Evolutionary conservation across 2,329 filamentous ascomycete species (phyloP).

Genomic region (Boeremia exigua): DNA sequence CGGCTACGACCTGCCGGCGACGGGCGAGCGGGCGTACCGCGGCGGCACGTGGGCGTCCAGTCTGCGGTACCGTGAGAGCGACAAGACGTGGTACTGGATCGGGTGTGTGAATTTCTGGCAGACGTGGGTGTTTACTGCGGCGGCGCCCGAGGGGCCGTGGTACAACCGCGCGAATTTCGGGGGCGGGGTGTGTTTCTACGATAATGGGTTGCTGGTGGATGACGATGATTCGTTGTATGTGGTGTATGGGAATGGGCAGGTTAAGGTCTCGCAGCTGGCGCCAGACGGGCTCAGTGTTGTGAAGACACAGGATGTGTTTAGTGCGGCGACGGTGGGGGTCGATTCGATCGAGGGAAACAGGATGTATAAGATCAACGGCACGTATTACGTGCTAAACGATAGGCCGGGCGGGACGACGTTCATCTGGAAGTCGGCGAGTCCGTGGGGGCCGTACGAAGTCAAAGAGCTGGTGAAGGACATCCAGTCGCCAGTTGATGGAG

Average conservation of each 20-base stretch:
- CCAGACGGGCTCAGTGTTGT: slow-evolving; percentile 52
- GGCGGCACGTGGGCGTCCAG: slow-evolving; percentile 60
- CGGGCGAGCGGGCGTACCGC: slow-evolving; percentile 53
- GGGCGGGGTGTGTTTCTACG: slow-evolving; percentile 57
- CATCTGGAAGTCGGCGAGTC: slow-evolving; percentile 55
- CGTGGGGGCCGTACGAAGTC: slow-evolving; percentile 58
- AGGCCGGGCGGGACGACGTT: slow-evolving; percentile 51
- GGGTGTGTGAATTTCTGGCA: slow-evolving; percentile 61
- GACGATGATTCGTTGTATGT: slow-evolving; percentile 64
- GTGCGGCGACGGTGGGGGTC: slow-evolving; percentile 14
- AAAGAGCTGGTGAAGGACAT: slow-evolving; percentile 52
- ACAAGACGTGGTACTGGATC: slow-evolving; percentile 60
- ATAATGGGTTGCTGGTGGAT: slow-evolving; percentile 61
- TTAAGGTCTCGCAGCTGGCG: slow-evolving; percentile 56
- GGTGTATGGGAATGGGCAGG: slow-evolving; percentile 55
- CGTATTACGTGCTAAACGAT: slow-evolving; percentile 60
- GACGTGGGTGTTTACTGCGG: slow-evolving; percentile 60
- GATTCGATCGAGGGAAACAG: slow-evolving; percentile 55
- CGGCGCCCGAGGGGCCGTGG: slow-evolving; percentile 44
- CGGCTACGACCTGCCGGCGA: slow-evolving; percentile 52
- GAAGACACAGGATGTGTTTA: slow-evolving; percentile 51
- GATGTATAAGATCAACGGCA: slow-evolving; percentile 61
- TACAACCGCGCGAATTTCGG: slow-evolving; percentile 33
- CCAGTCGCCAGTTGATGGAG: slow-evolving; percentile 48
- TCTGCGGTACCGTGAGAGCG: slow-evolving; percentile 56